These are phyloP conservation scores for Xylariaceae sp. DNA, from an alignment of 2,329 filamentous ascomycete species.

Conservation along the genomic window DNA sequence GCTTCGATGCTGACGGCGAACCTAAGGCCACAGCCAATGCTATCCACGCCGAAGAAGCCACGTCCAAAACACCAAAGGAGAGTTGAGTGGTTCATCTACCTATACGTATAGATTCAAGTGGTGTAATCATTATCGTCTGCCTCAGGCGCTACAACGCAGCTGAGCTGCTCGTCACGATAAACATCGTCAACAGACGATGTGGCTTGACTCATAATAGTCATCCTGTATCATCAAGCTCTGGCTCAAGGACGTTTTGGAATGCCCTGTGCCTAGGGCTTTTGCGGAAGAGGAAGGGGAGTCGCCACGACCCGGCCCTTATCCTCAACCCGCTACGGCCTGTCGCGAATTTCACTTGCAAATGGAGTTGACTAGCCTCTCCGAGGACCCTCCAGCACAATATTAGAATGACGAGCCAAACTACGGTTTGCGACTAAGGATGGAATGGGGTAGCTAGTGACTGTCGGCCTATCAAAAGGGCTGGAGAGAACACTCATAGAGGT, in stretches of 20 bases:
- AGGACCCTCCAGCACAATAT: not conserved
- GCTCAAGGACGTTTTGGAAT: conserved; percentile 11
- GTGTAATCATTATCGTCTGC: not conserved
- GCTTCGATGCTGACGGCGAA: conserved; percentile 82
- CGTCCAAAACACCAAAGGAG: conserved; percentile 11
- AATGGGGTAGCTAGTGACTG: not conserved
- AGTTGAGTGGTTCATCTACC: conserved; percentile 12
- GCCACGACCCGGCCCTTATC: not conserved
- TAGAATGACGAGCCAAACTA: not conserved
- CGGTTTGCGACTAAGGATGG: not conserved
- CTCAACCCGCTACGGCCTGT: not conserved
- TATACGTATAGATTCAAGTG: not conserved
- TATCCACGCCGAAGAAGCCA: not conserved
- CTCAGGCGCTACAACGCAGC: not conserved
- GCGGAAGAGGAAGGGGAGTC: not conserved
- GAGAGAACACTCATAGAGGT: not conserved
- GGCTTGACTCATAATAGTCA: conserved; percentile 4
- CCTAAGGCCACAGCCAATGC: conserved; percentile 42
- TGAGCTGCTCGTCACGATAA: not conserved
- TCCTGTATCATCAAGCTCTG: conserved; percentile 43
- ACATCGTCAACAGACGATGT: conserved; percentile 32
- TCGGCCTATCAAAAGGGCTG: not conserved
- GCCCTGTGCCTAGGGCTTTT: not conserved
- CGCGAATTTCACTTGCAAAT: not conserved
- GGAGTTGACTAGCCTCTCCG: not conserved